A percentile compares a stretch with the other conserved stretches of the same genome.
Evolutionary conservation across 139 green algal species (phyloP).

Genomic region (Nannochloris sp.): DNA sequence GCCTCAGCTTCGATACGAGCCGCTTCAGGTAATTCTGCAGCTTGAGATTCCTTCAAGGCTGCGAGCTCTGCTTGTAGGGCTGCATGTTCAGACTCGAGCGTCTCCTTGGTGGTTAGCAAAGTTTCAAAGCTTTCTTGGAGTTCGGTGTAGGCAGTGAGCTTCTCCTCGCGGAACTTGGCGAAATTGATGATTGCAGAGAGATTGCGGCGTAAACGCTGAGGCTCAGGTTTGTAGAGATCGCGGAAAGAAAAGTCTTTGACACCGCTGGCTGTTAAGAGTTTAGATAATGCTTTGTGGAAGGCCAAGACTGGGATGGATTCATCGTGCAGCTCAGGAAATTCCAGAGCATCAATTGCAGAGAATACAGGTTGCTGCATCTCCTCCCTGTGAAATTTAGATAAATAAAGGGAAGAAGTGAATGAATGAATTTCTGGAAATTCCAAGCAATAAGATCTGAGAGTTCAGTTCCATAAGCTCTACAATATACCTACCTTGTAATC

Average conservation of each 20-base stretch:
- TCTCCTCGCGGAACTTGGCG: conserved; percentile 89
- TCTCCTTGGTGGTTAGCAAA: conserved; percentile 32
- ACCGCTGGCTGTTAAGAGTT: conserved; percentile 65
- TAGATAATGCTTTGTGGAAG: conserved; percentile 56
- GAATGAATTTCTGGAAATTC: conserved; percentile 28
- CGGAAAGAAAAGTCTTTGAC: conserved; percentile 77
- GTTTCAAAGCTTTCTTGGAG: conserved; percentile 38
- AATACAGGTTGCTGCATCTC: conserved; percentile 85
- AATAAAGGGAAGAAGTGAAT: too few species aligned
- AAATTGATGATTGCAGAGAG: conserved; percentile 93
- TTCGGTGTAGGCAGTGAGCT: conserved; percentile 64
- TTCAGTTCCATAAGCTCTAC: not conserved
- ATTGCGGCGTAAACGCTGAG: conserved; percentile 55
- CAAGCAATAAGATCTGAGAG: conserved; percentile 63
- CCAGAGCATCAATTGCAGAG: conserved; percentile 67
- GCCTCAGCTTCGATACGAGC: conserved; percentile 44
- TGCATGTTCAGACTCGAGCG: conserved; percentile 33
- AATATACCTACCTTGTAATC: conserved; percentile 46
- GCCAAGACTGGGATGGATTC: conserved; percentile 75
- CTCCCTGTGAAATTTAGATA: conserved; percentile 45
- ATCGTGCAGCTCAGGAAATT: conserved; percentile 92
- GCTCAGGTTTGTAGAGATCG: conserved; percentile 88
- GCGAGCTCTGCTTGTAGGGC: conserved; percentile 46
- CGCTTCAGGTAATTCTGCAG: conserved; percentile 41
- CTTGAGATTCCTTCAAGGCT: conserved; percentile 37